phyloP scores from a whole-genome alignment of 768 basidiomycete species.

The Pleurotus citrinopileatus region DNA sequence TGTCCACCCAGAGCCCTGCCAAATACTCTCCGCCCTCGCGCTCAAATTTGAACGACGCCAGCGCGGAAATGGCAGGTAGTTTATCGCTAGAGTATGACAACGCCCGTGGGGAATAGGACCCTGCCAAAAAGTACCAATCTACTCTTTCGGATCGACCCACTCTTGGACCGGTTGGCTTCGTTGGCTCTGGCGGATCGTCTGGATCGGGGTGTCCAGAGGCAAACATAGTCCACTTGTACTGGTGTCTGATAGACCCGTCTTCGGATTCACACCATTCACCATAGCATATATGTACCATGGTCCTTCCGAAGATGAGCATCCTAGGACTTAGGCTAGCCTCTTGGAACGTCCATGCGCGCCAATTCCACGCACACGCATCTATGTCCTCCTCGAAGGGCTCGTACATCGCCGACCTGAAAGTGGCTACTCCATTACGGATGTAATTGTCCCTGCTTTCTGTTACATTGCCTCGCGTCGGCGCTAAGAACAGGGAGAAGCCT shows the following conservation, averaged over 20 bases:
- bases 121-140: not conserved
- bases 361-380: not conserved
- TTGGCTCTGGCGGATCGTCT: not conserved
- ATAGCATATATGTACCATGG: not conserved
- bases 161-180: no score
- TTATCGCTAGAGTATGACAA: not conserved
- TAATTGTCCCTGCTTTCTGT: not conserved
- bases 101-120: not conserved
- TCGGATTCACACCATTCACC: not conserved
- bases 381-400: not conserved
- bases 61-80: conserved; percentile 2
- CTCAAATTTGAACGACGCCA: not conserved
- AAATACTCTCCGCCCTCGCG: not conserved
- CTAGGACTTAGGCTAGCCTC: conserved; percentile 1
- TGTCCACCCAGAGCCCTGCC: not conserved
- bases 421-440: not conserved
- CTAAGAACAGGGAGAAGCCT: not conserved
- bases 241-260: not conserved
- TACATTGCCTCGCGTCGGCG: not conserved
- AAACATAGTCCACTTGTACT: not conserved
- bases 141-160: no score
- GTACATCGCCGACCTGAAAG: not conserved
- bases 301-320: not conserved
- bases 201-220: not conserved
- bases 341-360: conserved; percentile 1